Evolutionary conservation across 2,329 filamentous ascomycete species (phyloP).

Genomic region (Phialemoniopsis sp.): DNA sequence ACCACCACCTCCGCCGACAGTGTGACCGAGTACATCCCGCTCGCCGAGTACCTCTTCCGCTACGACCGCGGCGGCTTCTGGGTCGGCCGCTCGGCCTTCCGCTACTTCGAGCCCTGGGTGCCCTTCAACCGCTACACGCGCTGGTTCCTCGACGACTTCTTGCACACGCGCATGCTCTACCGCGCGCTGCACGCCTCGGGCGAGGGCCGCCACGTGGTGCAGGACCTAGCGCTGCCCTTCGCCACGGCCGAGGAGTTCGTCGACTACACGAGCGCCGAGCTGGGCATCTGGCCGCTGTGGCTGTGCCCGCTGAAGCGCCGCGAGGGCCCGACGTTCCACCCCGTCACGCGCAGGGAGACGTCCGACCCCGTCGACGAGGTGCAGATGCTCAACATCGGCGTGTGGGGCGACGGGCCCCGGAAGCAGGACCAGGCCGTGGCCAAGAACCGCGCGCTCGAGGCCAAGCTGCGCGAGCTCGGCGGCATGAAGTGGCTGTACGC

Average conservation of each 20-base stretch:
- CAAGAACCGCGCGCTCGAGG: conserved; percentile 69
- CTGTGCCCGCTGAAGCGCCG: conserved; percentile 50
- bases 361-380: conserved; percentile 10
- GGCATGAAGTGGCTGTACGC: conserved; percentile 88
- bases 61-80: conserved; percentile 75
- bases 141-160: conserved; percentile 67
- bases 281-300: conserved; percentile 58
- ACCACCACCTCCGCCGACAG: conserved; percentile 9
- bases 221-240: conserved; percentile 61
- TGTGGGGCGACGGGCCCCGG: conserved; percentile 74
- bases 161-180: conserved; percentile 72
- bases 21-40: conserved; percentile 54
- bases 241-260: conserved; percentile 46
- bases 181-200: conserved; percentile 65
- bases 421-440: conserved; percentile 55
- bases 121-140: conserved; percentile 64
- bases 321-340: conserved; percentile 49
- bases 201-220: conserved; percentile 62
- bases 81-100: conserved; percentile 63
- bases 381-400: conserved; percentile 59
- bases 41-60: conserved; percentile 71
- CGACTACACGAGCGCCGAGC: conserved; percentile 45
- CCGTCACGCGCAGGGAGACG: conserved; percentile 28
- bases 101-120: conserved; percentile 56
- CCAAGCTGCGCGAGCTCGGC: conserved; percentile 62